phyloP scores from a whole-genome alignment of 176 grass and related monocot species.

The Carex pumila region DNA sequence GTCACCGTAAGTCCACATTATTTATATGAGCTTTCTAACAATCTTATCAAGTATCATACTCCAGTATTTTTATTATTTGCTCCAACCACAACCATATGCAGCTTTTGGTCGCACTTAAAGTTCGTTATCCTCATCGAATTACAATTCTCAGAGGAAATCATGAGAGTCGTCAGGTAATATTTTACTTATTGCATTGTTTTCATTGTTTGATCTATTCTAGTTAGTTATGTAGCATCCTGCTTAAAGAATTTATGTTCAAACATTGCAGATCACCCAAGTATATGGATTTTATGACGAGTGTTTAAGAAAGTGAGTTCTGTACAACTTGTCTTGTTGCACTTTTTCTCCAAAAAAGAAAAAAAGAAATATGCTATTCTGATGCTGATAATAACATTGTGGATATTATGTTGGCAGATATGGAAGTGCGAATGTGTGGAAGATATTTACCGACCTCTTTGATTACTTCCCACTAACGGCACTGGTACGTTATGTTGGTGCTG shows the following conservation, averaged over 20 bases:
- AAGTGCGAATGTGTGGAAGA: conserved; percentile 98
- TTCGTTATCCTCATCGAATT: conserved; percentile 93
- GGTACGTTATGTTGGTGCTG: conserved; percentile 29
- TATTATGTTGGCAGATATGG: conserved; percentile 64
- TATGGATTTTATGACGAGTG: conserved; percentile 99
- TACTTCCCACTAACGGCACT: conserved; percentile 93
- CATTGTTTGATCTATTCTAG: conserved; percentile 13
- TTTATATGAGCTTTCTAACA: background rate
- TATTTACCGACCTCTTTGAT: conserved; percentile 92
- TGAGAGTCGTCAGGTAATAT: conserved; percentile 82
- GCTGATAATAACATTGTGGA: background rate
- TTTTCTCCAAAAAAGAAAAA: background rate
- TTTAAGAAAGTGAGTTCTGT: conserved; percentile 75
- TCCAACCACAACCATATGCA: conserved; percentile 6
- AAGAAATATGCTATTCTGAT: background rate
- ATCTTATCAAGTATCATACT: background rate
- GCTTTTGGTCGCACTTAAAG: conserved; percentile 95
- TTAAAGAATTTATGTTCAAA: conserved; percentile 14
- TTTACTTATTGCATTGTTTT: conserved; percentile 11
- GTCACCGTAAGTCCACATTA: conserved; percentile 55
- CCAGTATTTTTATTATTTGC: background rate
- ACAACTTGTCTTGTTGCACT: background rate
- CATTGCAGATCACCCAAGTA: conserved; percentile 89
- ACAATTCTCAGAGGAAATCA: conserved; percentile 99
- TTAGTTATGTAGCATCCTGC: background rate